Evolutionary conservation across 2,329 filamentous ascomycete genomes (phyloP).

Genomic region (Zopfia rhizophila): DNA sequence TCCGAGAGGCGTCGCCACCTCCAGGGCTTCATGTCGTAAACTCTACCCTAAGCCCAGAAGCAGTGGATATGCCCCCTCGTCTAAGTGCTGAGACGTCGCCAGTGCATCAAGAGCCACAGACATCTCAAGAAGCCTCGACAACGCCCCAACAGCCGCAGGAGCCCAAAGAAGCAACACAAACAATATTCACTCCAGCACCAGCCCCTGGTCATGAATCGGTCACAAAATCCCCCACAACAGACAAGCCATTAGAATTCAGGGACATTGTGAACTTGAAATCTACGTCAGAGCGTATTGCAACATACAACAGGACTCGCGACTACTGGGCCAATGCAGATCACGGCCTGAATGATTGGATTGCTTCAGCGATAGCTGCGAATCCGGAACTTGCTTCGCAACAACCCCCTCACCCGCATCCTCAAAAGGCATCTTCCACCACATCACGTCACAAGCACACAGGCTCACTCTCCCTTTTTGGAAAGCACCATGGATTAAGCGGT

Average conservation of each 20-base stretch:
- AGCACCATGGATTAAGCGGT: conserved; percentile 37
- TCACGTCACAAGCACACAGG: conserved; percentile 47
- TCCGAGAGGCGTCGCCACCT: conserved; percentile 32
- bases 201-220: conserved; percentile 1
- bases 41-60: conserved; percentile 47
- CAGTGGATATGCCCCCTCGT: conserved; percentile 50
- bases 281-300: conserved; percentile 74
- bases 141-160: conserved; percentile 18
- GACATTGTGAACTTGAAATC: conserved; percentile 79
- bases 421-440: conserved; percentile 39
- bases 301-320: conserved; percentile 76
- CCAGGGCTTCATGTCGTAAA: conserved; percentile 58
- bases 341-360: conserved; percentile 73
- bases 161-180: conserved; percentile 11
- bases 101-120: conserved; percentile 21
- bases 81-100: conserved; percentile 35
- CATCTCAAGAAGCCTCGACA: conserved; percentile 21
- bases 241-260: conserved; percentile 68
- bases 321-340: conserved; percentile 78
- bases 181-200: conserved; percentile 8
- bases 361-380: conserved; percentile 59
- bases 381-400: conserved; percentile 61
- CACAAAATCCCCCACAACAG: not conserved
- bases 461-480: conserved; percentile 51
- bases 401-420: conserved; percentile 30